Evolutionary conservation across 2,329 filamentous ascomycete species (phyloP).

Genomic region (Aspergillus arachidicola): DNA sequence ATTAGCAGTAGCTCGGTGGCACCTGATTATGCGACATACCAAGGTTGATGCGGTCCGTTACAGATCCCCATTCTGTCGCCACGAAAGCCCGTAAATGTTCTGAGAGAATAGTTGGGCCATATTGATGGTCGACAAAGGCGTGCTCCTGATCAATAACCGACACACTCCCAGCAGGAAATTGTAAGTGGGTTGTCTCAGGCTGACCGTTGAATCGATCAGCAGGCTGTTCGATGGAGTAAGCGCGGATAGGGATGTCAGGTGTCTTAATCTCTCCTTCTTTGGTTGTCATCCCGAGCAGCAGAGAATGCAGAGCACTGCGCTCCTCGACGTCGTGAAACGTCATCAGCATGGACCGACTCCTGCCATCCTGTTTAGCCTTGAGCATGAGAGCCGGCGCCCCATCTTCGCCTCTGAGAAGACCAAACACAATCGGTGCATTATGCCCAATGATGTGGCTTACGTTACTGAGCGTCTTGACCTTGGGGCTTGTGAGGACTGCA

Average conservation of each 20-base stretch:
- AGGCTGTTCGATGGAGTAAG: constrained; percentile 62
- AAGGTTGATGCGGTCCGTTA: constrained; percentile 83
- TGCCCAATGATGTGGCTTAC: constrained; percentile 71
- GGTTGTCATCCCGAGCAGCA: constrained; percentile 73
- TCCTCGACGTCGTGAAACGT: constrained; percentile 76
- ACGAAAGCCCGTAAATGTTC: constrained; percentile 75
- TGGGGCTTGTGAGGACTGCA: constrained; percentile 74
- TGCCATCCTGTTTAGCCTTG: constrained; percentile 67
- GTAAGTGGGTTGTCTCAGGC: constrained; percentile 34
- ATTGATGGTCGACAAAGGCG: constrained; percentile 55
- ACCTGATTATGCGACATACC: constrained; percentile 38
- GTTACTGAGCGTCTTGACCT: constrained; percentile 75
- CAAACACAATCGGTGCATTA: constrained; percentile 72
- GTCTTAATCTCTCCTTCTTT: constrained; percentile 70
- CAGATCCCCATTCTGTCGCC: constrained; percentile 73
- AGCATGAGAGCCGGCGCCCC: constrained; percentile 71
- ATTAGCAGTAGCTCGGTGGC: constrained; percentile 16
- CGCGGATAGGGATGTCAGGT: constrained; percentile 67
- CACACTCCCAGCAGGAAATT: constrained; percentile 40
- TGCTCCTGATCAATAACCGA: constrained; percentile 72
- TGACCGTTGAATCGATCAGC: constrained; percentile 35
- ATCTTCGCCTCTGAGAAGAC: constrained; percentile 72
- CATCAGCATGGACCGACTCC: constrained; percentile 72
- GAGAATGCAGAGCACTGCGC: constrained; percentile 69
- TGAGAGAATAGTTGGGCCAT: constrained; percentile 70